Evolutionary conservation across 2,329 filamentous ascomycete genomes (phyloP), one percentile per base, ranked within the genome.

Genomic region (Cladophialophora carrionii): DNA sequence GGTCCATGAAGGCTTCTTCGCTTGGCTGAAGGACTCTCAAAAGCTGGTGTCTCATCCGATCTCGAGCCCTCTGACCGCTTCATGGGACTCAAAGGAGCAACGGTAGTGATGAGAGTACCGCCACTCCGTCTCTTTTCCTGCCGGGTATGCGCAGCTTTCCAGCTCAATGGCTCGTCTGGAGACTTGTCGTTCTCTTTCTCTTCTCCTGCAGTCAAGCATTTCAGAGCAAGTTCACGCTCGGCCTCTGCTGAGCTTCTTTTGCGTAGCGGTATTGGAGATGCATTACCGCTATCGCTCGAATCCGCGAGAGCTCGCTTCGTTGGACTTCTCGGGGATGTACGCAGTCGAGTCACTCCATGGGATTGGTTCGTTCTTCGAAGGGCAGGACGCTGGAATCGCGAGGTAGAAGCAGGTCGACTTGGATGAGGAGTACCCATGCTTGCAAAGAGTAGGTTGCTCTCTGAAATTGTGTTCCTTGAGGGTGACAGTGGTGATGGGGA

Each of bases 1-100:
- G 88, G 82, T 51, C 89, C 89, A 75, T 96, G 91, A 71, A 96
- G 79, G 78, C 93, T 97, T 73, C 95, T 87, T 70, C 95, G 86
- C 81, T 97, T 97, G 54, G 93, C 91, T 65, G 94, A 90, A 0
- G 95, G 94, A 73, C 91, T 97, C 71, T 90, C 90, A 62, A 90
- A 83, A 72, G 85, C 89, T 31, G 87, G 83, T 69, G 91, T 89
- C 73, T 96, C 93, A 56, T 96, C 92, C 90, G 96, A 94, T 58
- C 89, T 89, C 17, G 64, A 64, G 51, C 90, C 89, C 79, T 98
- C 94, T 74, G 90, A 94, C 72, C 95, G 88, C 83, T 98, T 97
- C 71, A 98, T 80, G 4, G 94, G 93, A 75, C 94, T 96, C 26
- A 69, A 55, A 48, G 70, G 67, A 66, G 87, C 87, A 22, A 85